These are phyloP conservation scores for Solanum infundibuliforme DNA, from an alignment of 257 asterid species.

Conservation along the genomic window DNA sequence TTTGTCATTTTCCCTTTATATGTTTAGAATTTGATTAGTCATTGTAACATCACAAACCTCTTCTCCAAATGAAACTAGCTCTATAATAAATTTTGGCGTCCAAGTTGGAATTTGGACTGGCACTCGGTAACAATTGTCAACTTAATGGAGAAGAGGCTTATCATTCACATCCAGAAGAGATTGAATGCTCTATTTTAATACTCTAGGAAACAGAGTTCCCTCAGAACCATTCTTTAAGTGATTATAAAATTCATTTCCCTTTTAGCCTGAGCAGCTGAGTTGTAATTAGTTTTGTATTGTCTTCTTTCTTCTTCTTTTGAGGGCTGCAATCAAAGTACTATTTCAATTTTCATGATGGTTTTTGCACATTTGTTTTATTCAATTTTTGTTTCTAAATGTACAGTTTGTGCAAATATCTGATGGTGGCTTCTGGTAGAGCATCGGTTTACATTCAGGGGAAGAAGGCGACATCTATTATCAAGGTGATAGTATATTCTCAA, in stretches of 20 bases:
- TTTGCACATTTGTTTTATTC: background rate
- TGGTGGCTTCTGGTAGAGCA: conserved; percentile 92
- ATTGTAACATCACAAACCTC: background rate
- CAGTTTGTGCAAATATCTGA: conserved; percentile 82
- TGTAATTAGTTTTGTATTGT: background rate
- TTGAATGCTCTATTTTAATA: background rate
- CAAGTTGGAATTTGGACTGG: background rate
- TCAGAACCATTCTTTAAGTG: background rate
- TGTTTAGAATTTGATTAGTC: background rate
- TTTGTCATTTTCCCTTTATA: background rate
- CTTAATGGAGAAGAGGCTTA: background rate
- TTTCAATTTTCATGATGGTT: background rate
- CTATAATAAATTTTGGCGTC: background rate
- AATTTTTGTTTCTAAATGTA: background rate
- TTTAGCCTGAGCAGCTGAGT: background rate
- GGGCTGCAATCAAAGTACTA: background rate
- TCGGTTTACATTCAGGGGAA: conserved; percentile 58
- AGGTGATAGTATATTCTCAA: background rate
- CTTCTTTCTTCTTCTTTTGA: background rate
- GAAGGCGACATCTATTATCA: conserved; percentile 10
- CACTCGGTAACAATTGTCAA: background rate
- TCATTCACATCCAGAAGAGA: background rate
- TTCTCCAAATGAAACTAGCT: background rate
- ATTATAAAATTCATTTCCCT: background rate
- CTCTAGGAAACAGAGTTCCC: background rate